Base-by-base conservation (phyloP, 306 rosid genomes). In the Prunus kanzakura region DNA sequence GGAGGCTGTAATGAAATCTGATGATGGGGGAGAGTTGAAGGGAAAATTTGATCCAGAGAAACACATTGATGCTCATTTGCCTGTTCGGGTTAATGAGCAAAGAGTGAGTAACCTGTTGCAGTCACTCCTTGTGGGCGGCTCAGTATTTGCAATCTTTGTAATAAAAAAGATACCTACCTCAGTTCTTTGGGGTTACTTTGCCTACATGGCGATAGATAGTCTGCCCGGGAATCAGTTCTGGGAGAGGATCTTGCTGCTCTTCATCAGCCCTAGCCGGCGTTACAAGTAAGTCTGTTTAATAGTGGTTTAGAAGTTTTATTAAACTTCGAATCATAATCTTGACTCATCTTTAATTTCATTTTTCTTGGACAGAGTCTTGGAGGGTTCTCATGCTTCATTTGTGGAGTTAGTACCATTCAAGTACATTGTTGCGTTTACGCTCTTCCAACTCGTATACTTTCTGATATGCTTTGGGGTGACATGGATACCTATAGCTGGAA, bases 121-220 rank as follows among this genome's bases (percentile, higher is more conserved):
- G 81, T 82, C 89, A 11, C 35, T 86, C 32, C 82, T 86, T 29
- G 89, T 86, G 51, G 86, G 76, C 2, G 32, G 22, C 60, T 69
- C 70, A 15, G 13, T 80, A n/a, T 77, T 38, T 29, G 84, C 70
- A 49, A 65, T 82, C 30, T 38, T 82, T 19, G 38, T 71, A 62
- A 79, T 86, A 51, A 86, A 57, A 73, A 79, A 22, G 76, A 80
- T 86, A 32, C 84, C 89, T 32, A 82, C 88, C 52, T 85, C 88
- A 54, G 82, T 85, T 38, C 82, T 85, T 2, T 82, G 89, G 89
- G 89, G 89, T 69, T 86, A 86, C 57, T 80, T 86, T 41, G 89
- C 89, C 52, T 82, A 86, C 80, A 86, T 86, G 86, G 86, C 89
- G 18, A 76, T 86, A 52, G 89, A 86, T 74, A 86, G 86, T 70